Percentiles rank a stretch among this genome's conserved stretches.
Conservation (phyloP, 2,329 filamentous ascomycete genomes). For the Cryphonectria parasitica region DNA sequence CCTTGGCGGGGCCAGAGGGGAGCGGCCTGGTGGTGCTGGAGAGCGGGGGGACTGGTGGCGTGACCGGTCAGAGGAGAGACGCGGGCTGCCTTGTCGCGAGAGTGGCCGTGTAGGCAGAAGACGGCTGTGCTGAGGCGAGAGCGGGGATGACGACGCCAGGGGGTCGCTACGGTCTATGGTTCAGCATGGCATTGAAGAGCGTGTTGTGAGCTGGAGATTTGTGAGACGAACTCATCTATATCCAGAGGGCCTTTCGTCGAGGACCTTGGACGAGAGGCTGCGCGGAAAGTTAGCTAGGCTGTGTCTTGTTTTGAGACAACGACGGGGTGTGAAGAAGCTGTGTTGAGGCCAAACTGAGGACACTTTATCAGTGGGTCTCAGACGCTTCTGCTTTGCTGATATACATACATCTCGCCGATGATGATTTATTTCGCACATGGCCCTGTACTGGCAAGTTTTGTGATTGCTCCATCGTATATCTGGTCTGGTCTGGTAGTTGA, state of each 20-base stretch:
- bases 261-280: slow-evolving; percentile 65
- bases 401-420: slow-evolving; percentile 42
- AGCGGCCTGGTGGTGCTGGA: slow-evolving; percentile 38
- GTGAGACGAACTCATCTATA: slow-evolving; percentile 67
- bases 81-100: slow-evolving; percentile 33
- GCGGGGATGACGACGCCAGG: slow-evolving; percentile 32
- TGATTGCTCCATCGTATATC: slow-evolving; percentile 30
- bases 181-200: slow-evolving; percentile 25
- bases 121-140: slow-evolving; percentile 33
- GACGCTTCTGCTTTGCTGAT: not conserved
- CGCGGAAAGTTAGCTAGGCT: slow-evolving; percentile 22
- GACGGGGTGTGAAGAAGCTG: not conserved
- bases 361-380: not conserved
- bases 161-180: slow-evolving; percentile 33
- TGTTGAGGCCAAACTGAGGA: not conserved
- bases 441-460: slow-evolving; percentile 31
- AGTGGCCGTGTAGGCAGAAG: slow-evolving; percentile 30
- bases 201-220: slow-evolving; percentile 6
- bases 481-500: slow-evolving; percentile 2
- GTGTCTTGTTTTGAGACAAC: not conserved
- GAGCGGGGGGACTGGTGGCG: slow-evolving; percentile 36
- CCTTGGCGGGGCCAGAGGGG: slow-evolving; percentile 52
- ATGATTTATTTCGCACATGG: slow-evolving; percentile 44
- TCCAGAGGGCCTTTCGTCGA: slow-evolving; percentile 82
- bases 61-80: slow-evolving; percentile 34